Evolutionary conservation across 768 basidiomycete species (phyloP), one percentile per base, ranked within the genome.

Genomic region (Jaapia argillacea): DNA sequence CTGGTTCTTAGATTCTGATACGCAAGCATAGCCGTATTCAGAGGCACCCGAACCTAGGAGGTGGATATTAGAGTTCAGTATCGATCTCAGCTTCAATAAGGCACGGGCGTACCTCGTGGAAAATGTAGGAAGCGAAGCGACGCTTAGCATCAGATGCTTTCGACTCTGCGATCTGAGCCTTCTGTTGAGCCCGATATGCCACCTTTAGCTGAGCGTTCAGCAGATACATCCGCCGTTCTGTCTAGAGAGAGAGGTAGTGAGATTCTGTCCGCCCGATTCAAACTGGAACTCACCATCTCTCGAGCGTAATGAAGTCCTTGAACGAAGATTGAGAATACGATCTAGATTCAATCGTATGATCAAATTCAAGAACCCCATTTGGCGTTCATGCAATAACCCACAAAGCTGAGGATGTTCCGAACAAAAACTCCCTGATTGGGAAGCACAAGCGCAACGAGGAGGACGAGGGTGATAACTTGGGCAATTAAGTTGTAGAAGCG

Each of bases 21-120:
- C n/a, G n/a, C n/a, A n/a, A n/a, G n/a, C n/a, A n/a, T n/a, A n/a
- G n/a, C n/a, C n/a, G n/a, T 71, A 61, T 2, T 70, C 69, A 13
- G 71, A 56, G 24, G 58, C 65, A 59, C 24, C 2, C 6, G n/a
- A 2, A 35, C 10, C 12, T n/a, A 24, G 45, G 37, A 43, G 43
- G 31, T 33, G 31, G 21, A 13, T 31, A 14, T 18, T n/a, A 14
- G n/a, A 7, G 18, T 7, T 18, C 41, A 47, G 12, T 31, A n/a
- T 36, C 31, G 33, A 6, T 22, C 49, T 28, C 7, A 62, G 57
- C n/a, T n/a, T n/a, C 37, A 74, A 72, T 47, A 58, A 48, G 51
- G 71, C 69, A 50, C 71, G 71, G 52, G 71, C 69, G 51, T 73
- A 72, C 12, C 61, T 65, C n/a, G n/a, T n/a, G n/a, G n/a, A n/a